Base-by-base conservation (phyloP, 2,329 filamentous ascomycete genomes). In the Canariomyces notabilis region DNA sequence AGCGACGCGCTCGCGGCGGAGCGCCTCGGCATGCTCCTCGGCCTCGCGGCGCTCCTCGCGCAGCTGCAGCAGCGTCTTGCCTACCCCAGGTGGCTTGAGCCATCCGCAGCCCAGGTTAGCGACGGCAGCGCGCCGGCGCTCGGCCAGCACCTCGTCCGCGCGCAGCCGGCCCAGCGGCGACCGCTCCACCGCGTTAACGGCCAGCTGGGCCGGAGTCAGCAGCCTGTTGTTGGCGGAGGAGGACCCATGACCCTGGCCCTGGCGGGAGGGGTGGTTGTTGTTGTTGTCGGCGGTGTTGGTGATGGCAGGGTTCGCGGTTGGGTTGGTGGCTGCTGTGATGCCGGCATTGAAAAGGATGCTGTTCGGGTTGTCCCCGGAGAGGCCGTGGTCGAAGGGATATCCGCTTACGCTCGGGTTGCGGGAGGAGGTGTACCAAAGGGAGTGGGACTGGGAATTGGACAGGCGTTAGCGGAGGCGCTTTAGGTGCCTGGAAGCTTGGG, bases 31-130 rank as follows among this genome's bases (percentile, higher is more conserved):
- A 50, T 90, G 87, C 66, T 98, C 93, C 62, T 91, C 85, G 45
- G 87, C 79, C 70, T 98, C 93, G 9, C 86, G 79, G 55, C 84
- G 82, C 70, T 98, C 93, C 67, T 98, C 93, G 34, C 86, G 83
- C 68, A 89, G 80, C 52, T 94, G 89, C 62, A 94, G 84, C 49
- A 95, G 80, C 1, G 91, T 95, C 73, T 97, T 98, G 47, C 81
- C 66, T 45, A 95, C 77, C 6, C 91, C 93, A 0, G 89, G 89
- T 0, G 93, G 93, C 48, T 85, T 87, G 46, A 98, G 83, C 93
- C 93, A 98, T 36, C 79, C 79, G 55, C 83, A 86, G 50, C 93
- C 93, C 62, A 94, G 96, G 59, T 89, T 87, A 38, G 85, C 80
- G 22, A 97, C 85, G 55, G 91, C 89, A 38, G 80, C 70, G 60